Base-by-base conservation (phyloP, 129 eudicot genomes). In the Chrysanthemum seticuspe region DNA sequence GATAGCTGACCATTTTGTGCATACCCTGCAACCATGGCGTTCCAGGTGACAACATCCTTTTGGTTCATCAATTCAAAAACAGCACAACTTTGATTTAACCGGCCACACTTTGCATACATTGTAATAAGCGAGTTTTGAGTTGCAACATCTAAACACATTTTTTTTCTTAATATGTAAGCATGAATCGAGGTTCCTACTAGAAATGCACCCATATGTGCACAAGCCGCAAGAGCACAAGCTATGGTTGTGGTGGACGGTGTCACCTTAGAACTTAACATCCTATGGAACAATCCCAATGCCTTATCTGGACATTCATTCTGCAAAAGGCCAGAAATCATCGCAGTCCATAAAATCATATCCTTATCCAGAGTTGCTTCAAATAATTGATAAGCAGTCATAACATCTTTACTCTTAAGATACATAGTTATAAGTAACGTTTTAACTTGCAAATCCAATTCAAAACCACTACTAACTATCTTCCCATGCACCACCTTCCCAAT, bases 271-370 rank as follows among this genome's bases (percentile, higher is more conserved):
- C 57, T 15, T 18, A 90, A 70, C 97, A 94, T 90, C 62, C 49
- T 25, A 18, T 16, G 60, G 16, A 90, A 90, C 13, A 94, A 58
- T 15, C 47, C 72, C 56, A 94, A 54, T 29, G 97, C 90, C 51
- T 72, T 83, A 23, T 86, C 86, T 19, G 96, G 84, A 70, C 76
- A 47, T 50, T 85, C 89, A 70, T 88, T 90, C 79, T 82, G 88
- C 53, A 91, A 94, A 78, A 90, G 96, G 13, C 96, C 99, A 3
- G 99, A 90, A 57, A 95, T 88, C 94, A 95, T 86, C 49, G 94
- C 64, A 12, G 97, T 91, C 87, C 96, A 95, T 40, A 83, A 86
- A 23, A 95, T 82, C 67, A 71, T 76, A 77, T 95, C 97, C 61
- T 86, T 95, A 45, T 85, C 74, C 6, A 18, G 65, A 70, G 85